Percentiles rank a stretch among this genome's conserved stretches.
Conservation (phyloP, 2,329 filamentous ascomycete genomes). For the Sporothrix sp. region DNA sequence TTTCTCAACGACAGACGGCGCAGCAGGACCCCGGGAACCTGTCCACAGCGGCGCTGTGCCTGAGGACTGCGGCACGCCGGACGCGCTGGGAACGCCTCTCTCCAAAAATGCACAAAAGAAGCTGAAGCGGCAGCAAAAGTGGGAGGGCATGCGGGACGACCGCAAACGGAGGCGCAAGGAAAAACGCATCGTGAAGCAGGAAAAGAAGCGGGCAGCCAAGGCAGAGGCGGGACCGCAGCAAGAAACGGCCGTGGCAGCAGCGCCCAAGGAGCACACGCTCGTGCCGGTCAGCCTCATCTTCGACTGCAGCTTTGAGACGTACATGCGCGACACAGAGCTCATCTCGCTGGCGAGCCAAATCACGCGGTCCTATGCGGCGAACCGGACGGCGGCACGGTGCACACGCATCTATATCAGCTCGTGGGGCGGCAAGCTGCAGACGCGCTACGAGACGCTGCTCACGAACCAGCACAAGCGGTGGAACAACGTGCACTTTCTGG, state of each 20-base stretch:
- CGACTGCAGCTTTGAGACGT: conserved; percentile 84
- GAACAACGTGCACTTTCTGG: conserved; percentile 66
- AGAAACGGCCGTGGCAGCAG: conserved; percentile 22
- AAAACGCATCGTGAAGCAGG: conserved; percentile 39
- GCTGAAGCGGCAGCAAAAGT: conserved; percentile 58
- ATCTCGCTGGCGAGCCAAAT: conserved; percentile 77
- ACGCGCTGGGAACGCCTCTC: conserved; percentile 32
- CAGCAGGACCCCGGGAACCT: too few relatives aligned
- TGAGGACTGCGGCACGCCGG: too few relatives aligned
- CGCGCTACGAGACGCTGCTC: conserved; percentile 66
- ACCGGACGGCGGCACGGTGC: conserved; percentile 56
- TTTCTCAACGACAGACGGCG: too few relatives aligned
- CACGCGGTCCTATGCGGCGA: conserved; percentile 83
- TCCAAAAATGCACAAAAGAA: conserved; percentile 88
- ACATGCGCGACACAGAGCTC: conserved; percentile 81
- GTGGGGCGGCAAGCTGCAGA: conserved; percentile 64
- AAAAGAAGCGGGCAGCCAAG: conserved; percentile 40
- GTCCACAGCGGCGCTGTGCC: too few relatives aligned
- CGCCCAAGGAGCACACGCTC: conserved; percentile 22
- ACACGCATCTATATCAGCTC: conserved; percentile 68
- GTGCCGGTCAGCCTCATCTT: conserved; percentile 70
- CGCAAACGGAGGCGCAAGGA: conserved; percentile 46
- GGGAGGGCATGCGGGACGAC: conserved; percentile 61
- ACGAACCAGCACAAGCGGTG: conserved; percentile 63
- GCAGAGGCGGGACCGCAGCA: conserved; percentile 37